Base-by-base conservation (phyloP, 73 alveolate genomes). In the Breviolum minutum region DNA sequence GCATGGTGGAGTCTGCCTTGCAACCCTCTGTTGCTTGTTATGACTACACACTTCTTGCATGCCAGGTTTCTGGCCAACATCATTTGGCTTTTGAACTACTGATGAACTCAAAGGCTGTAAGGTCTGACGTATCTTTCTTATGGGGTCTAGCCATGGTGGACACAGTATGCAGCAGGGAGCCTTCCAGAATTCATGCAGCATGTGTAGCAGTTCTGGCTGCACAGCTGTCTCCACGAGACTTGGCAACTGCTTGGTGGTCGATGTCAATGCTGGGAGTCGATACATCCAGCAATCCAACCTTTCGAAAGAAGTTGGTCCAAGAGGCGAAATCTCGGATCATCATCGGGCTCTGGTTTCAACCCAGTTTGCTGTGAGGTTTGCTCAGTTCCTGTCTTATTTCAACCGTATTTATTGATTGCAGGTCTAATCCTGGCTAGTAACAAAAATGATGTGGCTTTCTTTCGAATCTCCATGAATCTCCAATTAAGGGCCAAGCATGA, bases 191-290 rank as follows among this genome's bases (percentile, higher is more conserved):
- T 79, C 87, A 79, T 32, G 87, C 87, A 9, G 96, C 96, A 10
- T 90, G 96, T 26, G 62, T 63, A 24, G 96, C 32, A 30, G 86
- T 30, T 11, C 40, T 70, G 91, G 73, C n/a, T 27, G 61, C 86
- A 20, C 54, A 7, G 14, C 89, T 80, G 10, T n/a, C 91, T 54
- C 91, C 71, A 6, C 32, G 91, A 60, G 91, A 82, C 22, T 27
- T 90, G 64, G 82, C 96, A 20, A 90, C 66, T 63, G 83, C 79
- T 16, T 70, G 86, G 86, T 90, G 87, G 96, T 90, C 96, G 7
- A 48, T 27, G 8, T 79, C 87, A 63, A 24, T 90, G 60, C 87
- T 90, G 3, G 96, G 96, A 26, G 96, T 40, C 54, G 54, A 40
- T 40, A 40, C 54, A 40, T 40, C 96, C 8, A 74, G 96, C 79